These are phyloP conservation scores for Setaria italica DNA, from an alignment of 202 grass and related monocot genomes.

Conservation along the genomic window DNA sequence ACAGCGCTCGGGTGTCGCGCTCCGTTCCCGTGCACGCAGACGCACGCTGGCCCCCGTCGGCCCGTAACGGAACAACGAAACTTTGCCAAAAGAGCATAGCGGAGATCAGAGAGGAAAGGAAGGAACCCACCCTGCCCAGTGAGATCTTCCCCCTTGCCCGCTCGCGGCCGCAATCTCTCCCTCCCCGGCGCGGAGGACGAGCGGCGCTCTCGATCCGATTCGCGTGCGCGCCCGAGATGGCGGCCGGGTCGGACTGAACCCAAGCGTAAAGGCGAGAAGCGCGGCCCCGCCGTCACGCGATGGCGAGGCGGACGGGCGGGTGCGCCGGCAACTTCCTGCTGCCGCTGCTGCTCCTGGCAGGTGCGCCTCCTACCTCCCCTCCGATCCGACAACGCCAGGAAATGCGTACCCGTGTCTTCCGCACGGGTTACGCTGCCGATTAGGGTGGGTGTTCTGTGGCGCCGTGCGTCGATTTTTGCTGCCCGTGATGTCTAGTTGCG, in stretches of 20 bases:
- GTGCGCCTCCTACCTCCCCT: constrained; percentile 15
- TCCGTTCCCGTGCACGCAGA: not conserved
- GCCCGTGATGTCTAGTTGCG: not conserved
- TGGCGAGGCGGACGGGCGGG: constrained; percentile 57
- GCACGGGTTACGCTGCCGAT: not conserved
- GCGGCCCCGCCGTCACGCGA: constrained; percentile 31
- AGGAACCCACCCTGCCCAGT: not conserved
- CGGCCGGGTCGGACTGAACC: constrained; percentile 20
- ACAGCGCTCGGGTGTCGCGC: too few species aligned
- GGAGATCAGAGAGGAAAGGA: not conserved
- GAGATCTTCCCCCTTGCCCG: constrained; percentile 36
- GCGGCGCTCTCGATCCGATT: constrained; percentile 22
- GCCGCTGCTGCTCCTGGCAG: constrained; percentile 65
- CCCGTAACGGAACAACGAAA: not conserved
- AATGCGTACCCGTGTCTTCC: not conserved
- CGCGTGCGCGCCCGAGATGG: constrained; percentile 18
- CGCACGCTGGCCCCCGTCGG: not conserved
- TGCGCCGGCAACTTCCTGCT: constrained; percentile 61
- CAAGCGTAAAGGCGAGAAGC: constrained; percentile 22
- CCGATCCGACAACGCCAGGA: constrained; percentile 8
- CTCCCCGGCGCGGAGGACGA: not conserved
- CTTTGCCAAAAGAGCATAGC: not conserved
- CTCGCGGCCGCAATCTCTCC: constrained; percentile 17
- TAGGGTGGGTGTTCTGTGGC: constrained; percentile 26
- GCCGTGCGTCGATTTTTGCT: not conserved